Conservation (phyloP, 129 eudicot genomes). For the Heracleum sosnowskyi region DNA sequence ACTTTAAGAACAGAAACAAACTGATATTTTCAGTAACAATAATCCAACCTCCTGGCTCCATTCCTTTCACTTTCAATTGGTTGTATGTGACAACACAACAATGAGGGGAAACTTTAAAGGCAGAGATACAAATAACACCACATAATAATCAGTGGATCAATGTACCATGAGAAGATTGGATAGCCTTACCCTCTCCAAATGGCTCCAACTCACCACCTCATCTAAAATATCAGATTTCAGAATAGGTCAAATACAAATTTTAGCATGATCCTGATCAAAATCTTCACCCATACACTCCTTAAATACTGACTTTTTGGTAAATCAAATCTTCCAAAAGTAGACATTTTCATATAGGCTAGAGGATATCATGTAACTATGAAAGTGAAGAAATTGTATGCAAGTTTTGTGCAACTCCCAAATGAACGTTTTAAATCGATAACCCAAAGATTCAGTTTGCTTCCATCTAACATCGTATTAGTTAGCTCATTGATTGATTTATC, state of each 20-base stretch:
- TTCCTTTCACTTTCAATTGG: slow-evolving; percentile 2
- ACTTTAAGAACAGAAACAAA: not conserved
- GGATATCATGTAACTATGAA: not conserved
- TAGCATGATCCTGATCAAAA: not conserved
- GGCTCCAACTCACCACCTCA: slow-evolving; percentile 31
- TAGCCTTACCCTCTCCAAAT: slow-evolving; percentile 28
- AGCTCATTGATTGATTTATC: slow-evolving; percentile 8
- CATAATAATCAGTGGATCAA: slow-evolving; percentile 6
- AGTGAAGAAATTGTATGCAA: not conserved
- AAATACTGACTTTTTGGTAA: not conserved
- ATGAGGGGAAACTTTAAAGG: not conserved
- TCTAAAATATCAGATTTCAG: slow-evolving; percentile 26
- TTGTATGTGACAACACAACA: not conserved
- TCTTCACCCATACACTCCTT: no score
- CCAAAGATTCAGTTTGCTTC: not conserved
- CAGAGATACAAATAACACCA: slow-evolving; percentile 17
- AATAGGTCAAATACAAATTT: not conserved
- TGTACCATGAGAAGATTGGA: slow-evolving; percentile 20
- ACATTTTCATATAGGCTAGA: not conserved
- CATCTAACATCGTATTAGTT: slow-evolving; percentile 7
- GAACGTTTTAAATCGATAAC: not conserved
- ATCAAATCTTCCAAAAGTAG: not conserved
- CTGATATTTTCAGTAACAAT: not conserved
- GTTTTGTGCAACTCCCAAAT: not conserved
- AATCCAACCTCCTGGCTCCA: slow-evolving; percentile 4